Base-by-base conservation (phyloP, 371 early-diverging fungal species). In the Mortierella sp. region DNA sequence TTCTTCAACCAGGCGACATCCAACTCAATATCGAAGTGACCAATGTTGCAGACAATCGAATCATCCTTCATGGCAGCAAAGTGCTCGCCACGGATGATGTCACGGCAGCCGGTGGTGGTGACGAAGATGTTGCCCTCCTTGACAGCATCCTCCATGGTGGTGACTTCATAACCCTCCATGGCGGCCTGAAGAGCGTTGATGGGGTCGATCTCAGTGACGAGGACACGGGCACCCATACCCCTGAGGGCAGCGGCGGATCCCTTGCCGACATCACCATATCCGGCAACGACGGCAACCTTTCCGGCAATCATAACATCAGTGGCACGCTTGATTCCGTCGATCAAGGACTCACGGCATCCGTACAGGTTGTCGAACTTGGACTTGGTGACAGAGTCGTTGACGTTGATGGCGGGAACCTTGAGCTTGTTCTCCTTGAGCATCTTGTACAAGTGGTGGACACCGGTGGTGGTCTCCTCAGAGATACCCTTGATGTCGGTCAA, bases 261-360 rank as follows among this genome's bases (percentile, higher is more conserved):
- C 92, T 99, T 99, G 80, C 99, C 99, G 81, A 99, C 99, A 88
- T 98, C 99, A 87, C 99, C 98, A 89, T 96, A 98, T 83, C 99
- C 98, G 81, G 97, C 98, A 65, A 98, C 97, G 69, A 98, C 94
- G 60, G 96, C 91, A 41, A 98, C 94, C 91, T 99, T 98, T 74
- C 99, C 99, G 79, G 99, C 99, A 82, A 99, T 99, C 98, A 98
- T 98, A 78, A 97, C 97, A 84, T 98, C 99, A 73, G 99, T 99
- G 80, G 98, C 98, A 82, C 99, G 93, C 94, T 99, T 99, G 91
- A 98, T 98, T 82, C 99, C 99, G 86, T 99, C 99, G 63, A 98
- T 94, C 76, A 99, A 91, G 55, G 98, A 98, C 89, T 99, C 99
- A 86, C 98, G 96, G 92, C 98, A 99, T 70, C 98, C 98, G 88